Evolutionary conservation across 2,329 filamentous ascomycete species (phyloP), one percentile per base, ranked within the genome.

Genomic region (Coniella lustricola): DNA sequence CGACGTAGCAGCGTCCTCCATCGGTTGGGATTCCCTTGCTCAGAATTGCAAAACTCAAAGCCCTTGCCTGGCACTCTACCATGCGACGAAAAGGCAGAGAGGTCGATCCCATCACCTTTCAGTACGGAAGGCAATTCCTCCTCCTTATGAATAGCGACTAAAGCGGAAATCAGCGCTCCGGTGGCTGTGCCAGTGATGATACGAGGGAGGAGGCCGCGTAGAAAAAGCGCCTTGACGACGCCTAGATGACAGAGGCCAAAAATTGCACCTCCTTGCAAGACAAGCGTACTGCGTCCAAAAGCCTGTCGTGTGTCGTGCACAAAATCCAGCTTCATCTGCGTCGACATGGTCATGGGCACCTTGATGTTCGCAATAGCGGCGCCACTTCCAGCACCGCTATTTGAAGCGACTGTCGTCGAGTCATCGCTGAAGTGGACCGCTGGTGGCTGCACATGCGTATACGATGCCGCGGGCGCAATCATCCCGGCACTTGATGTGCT

Each of bases 101-200:
- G 72, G 60, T 95, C 85, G 56, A 96, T 91, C 1, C 82, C 82
- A 32, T 87, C 84, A 2, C 89, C 88, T 50, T 80, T 82, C 37
- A 96, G 69, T 42, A 95, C 84, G 1, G 72, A 74, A 2, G 88
- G 79, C 25, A 97, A 72, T 62, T 95, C 90, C 45, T 90, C 87
- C 58, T 93, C 85, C 0, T 86, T 90, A 63, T 93, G 90, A 16
- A 93, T 85, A 4, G 87, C 86, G 2, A 97, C 87, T 22, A 96
- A 71, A 12, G 90, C 89, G 2, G 90, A 90, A 55, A 95, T 91
- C 58, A 96, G 70, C 8, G 90, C 91, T 13, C 91, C 91, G 0
- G 89, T 95, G 3, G 86, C 90, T 1, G 89, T 95, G 8, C 91
- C 91, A 0, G 89, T 89, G 57, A 97, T 90, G 58, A 96, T 95